Evolutionary conservation across 2,329 filamentous ascomycete genomes (phyloP).

Genomic region (Fusarium duplospermum): DNA sequence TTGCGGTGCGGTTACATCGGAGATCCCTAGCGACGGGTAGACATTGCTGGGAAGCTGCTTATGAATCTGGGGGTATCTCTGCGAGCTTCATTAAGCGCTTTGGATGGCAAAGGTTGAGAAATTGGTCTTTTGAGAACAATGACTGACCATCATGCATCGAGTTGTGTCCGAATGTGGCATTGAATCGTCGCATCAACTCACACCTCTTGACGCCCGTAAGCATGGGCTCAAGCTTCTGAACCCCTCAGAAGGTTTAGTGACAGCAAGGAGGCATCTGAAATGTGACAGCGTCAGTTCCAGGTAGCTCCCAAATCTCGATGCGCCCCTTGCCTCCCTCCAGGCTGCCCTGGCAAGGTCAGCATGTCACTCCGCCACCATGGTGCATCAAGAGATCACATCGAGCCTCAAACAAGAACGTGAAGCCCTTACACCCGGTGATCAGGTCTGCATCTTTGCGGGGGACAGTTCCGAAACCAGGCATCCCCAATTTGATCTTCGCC

Average conservation of each 20-base stretch:
- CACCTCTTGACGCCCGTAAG: neutral
- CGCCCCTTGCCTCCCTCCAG: slow-evolving; percentile 27
- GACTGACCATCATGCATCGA: slow-evolving; percentile 4
- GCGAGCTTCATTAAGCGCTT: slow-evolving; percentile 12
- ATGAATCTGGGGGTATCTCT: slow-evolving; percentile 30
- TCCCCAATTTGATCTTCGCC: slow-evolving; percentile 27
- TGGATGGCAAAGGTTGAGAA: neutral
- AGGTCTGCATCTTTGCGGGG: slow-evolving; percentile 22
- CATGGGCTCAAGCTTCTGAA: slow-evolving; percentile 1
- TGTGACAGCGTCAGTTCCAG: slow-evolving; percentile 28
- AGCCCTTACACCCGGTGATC: slow-evolving; percentile 15
- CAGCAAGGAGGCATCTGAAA: slow-evolving; percentile 33
- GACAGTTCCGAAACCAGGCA: slow-evolving; percentile 12
- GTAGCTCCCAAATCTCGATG: slow-evolving; percentile 15
- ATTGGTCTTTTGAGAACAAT: neutral
- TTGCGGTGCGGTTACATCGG: slow-evolving; percentile 31
- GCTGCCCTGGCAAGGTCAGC: slow-evolving; percentile 21
- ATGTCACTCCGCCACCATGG: slow-evolving; percentile 25
- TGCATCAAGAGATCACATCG: slow-evolving; percentile 29
- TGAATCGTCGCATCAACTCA: neutral
- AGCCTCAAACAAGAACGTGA: slow-evolving; percentile 10
- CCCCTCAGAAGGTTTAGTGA: slow-evolving; percentile 10
- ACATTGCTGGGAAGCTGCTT: slow-evolving; percentile 35
- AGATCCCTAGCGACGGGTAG: slow-evolving; percentile 16
- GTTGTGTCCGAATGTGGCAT: neutral